Conservation (phyloP, 2,329 filamentous ascomycete genomes). For the Juglanconis sp. region DNA sequence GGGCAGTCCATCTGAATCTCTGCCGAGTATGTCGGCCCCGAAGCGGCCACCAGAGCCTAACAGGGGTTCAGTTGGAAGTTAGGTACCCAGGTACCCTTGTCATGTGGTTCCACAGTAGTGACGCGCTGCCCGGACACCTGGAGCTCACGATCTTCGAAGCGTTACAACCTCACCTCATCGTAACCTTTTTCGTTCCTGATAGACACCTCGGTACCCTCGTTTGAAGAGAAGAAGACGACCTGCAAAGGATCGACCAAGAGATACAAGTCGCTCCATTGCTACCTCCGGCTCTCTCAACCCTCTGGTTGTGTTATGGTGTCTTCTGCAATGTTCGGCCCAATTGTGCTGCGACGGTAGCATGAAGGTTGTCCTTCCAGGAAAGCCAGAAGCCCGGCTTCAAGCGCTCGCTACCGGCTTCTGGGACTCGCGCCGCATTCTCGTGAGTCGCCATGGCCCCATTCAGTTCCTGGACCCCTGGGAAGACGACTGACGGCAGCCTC, state of each 20-base stretch:
- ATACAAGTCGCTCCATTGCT: too few relatives aligned
- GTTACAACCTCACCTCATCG: too few relatives aligned
- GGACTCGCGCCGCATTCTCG: constrained; percentile 35
- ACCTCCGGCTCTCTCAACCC: background rate
- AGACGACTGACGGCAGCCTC: constrained; percentile 6
- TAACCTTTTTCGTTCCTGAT: background rate
- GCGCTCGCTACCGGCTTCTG: constrained; percentile 45
- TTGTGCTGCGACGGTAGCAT: constrained; percentile 30
- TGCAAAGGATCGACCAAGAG: too few relatives aligned
- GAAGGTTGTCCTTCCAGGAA: constrained; percentile 47
- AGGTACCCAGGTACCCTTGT: background rate
- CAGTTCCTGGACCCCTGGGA: background rate
- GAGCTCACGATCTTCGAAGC: too few relatives aligned
- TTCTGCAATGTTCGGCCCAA: constrained; percentile 14
- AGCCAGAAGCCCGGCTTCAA: constrained; percentile 45
- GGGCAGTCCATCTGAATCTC: too few relatives aligned
- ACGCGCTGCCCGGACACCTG: background rate
- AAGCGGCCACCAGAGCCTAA: too few relatives aligned
- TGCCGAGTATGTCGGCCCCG: too few relatives aligned
- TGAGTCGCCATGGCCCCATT: constrained; percentile 22
- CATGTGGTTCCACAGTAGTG: background rate
- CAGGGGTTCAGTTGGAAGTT: too few relatives aligned
- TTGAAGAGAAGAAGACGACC: too few relatives aligned
- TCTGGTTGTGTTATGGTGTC: background rate
- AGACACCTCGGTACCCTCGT: background rate